These are phyloP conservation scores for Populus davidiana DNA, from an alignment of 345 rosid genomes.

Conservation along the genomic window DNA sequence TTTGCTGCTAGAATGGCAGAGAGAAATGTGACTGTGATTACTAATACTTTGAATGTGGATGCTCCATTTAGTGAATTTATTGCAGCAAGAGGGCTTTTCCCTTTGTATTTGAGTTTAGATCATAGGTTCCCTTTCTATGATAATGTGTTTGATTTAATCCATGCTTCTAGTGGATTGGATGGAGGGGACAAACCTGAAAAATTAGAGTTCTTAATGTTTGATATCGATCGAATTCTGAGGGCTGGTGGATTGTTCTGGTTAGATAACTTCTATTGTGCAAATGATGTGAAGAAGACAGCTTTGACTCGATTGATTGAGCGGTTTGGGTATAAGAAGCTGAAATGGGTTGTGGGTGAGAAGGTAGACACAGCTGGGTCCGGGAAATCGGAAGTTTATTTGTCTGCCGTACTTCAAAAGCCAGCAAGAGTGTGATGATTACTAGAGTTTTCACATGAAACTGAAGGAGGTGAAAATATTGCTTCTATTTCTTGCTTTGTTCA, in stretches of 20 bases:
- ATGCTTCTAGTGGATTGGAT: constrained; percentile 66
- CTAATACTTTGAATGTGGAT: constrained; percentile 63
- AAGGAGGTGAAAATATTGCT: constrained; percentile 18
- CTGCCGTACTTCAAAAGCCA: constrained; percentile 94
- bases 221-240: constrained; percentile 74
- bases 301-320: constrained; percentile 77
- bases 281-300: constrained; percentile 61
- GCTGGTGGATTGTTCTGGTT: constrained; percentile 88
- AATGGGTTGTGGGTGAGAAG: constrained; percentile 93
- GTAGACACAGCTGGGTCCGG: constrained; percentile 42
- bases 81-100: constrained; percentile 84
- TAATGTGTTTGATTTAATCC: constrained; percentile 77
- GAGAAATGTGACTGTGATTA: constrained; percentile 73
- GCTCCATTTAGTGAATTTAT: constrained; percentile 81
- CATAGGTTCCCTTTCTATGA: constrained; percentile 90
- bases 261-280: constrained; percentile 69
- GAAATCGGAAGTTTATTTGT: constrained; percentile 61
- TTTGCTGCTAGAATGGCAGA: constrained; percentile 95
- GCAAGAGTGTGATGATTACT: constrained; percentile 39
- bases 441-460: not conserved
- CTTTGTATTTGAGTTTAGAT: constrained; percentile 78
- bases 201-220: constrained; percentile 94
- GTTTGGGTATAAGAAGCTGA: constrained; percentile 87
- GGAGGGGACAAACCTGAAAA: constrained; percentile 63
- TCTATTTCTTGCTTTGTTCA: constrained; percentile 9